Conservation (phyloP, 2,329 filamentous ascomycete species). For the Massarina eburnea region DNA sequence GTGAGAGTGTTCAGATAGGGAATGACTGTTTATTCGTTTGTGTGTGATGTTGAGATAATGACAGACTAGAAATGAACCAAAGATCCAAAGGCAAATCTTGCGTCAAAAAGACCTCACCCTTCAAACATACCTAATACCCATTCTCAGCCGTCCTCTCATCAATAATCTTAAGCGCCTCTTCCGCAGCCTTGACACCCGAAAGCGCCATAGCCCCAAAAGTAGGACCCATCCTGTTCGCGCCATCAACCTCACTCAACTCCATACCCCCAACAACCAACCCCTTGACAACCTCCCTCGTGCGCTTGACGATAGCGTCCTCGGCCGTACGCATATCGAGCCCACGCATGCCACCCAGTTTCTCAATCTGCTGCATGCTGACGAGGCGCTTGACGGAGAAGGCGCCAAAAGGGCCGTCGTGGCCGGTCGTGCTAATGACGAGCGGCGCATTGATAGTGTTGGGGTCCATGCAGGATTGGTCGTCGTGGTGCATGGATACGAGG, state of each 20-base stretch:
- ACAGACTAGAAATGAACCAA: too few species aligned
- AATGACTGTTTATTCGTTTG: too few species aligned
- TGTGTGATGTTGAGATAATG: too few species aligned
- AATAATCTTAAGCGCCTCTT: slow-evolving; percentile 78
- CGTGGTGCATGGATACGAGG: slow-evolving; percentile 70
- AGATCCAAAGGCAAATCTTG: too few species aligned
- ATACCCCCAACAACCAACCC: slow-evolving; percentile 93
- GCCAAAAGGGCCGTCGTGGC: slow-evolving; percentile 87
- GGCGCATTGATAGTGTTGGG: slow-evolving; percentile 96
- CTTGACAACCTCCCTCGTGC: slow-evolving; percentile 82
- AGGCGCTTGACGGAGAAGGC: slow-evolving; percentile 90
- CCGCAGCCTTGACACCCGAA: slow-evolving; percentile 85
- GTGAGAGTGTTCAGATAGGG: too few species aligned
- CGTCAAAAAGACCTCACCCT: too few species aligned
- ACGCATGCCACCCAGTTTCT: slow-evolving; percentile 87
- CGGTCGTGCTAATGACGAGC: slow-evolving; percentile 84
- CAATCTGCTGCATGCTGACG: slow-evolving; percentile 81
- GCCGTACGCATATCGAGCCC: slow-evolving; percentile 90
- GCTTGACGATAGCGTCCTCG: slow-evolving; percentile 92
- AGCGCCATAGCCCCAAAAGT: slow-evolving; percentile 90
- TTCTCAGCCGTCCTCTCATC: slow-evolving; percentile 78
- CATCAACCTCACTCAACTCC: slow-evolving; percentile 89
- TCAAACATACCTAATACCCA: slow-evolving; percentile 2
- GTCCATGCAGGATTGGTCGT: slow-evolving; percentile 94
- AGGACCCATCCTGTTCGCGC: slow-evolving; percentile 87